A percentile compares a stretch with the other conserved stretches of the same genome.
These are phyloP conservation scores for Diplogelasinospora grovesii DNA, from an alignment of 495 filamentous ascomycete species.

Conservation along the genomic window DNA sequence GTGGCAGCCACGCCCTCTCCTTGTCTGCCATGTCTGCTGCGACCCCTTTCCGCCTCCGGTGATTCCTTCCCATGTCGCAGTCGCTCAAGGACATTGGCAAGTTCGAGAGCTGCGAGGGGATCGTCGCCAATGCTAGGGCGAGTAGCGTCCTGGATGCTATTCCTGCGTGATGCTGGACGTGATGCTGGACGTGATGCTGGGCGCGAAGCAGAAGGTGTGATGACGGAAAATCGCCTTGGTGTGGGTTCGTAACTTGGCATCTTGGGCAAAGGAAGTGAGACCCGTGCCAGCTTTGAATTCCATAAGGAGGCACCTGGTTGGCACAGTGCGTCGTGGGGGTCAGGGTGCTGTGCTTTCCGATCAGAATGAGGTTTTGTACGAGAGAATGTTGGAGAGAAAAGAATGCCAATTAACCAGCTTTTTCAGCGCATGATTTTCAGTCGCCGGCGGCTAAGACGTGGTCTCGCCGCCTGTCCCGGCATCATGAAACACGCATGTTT, in stretches of 20 bases:
- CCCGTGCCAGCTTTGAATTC: background rate
- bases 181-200: conserved; percentile 14
- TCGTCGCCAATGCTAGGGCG: background rate
- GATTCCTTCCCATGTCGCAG: conserved; percentile 9
- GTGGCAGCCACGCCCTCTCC: background rate
- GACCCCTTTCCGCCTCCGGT: conserved; percentile 7
- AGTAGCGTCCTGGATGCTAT: conserved; percentile 15
- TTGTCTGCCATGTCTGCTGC: conserved; percentile 11
- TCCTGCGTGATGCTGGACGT: conserved; percentile 12
- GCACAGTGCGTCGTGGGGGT: background rate
- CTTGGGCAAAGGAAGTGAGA: background rate
- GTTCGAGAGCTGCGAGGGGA: conserved; percentile 7
- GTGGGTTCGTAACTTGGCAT: conserved; percentile 24
- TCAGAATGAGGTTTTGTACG: too few species aligned
- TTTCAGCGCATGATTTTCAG: background rate
- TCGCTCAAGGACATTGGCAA: conserved; percentile 2
- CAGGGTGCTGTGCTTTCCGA: too few species aligned
- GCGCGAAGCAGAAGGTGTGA: conserved; percentile 12
- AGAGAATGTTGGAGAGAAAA: too few species aligned
- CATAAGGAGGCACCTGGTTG: background rate
- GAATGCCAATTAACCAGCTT: background rate
- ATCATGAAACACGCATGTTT: conserved; percentile 12
- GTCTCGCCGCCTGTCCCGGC: conserved; percentile 2
- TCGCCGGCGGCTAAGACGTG: conserved; percentile 8
- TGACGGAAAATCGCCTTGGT: conserved; percentile 15